Conservation (phyloP, 202 grass and related monocot species). For the Miscanthus sacchariflorus region DNA sequence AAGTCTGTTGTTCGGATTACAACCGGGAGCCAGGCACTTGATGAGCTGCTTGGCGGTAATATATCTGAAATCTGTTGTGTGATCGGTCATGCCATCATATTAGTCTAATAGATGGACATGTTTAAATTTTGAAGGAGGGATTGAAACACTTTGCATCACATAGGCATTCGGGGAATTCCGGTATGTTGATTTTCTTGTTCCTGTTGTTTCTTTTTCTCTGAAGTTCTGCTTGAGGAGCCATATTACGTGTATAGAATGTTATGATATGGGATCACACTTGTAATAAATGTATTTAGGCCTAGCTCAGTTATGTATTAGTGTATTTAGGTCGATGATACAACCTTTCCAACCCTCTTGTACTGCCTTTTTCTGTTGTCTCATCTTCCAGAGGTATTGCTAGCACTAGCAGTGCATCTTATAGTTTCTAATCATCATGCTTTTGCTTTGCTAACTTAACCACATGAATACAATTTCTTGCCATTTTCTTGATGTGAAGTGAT, state of each 20-base stretch:
- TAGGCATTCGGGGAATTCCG: conserved; percentile 97
- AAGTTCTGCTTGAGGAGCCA: not conserved
- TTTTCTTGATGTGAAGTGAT: not conserved
- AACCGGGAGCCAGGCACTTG: too few relatives aligned
- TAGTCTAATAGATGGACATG: not conserved
- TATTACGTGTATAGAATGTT: conserved; percentile 5
- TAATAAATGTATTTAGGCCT: conserved; percentile 1
- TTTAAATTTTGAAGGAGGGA: conserved; percentile 74
- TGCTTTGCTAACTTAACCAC: not conserved
- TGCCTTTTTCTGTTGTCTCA: not conserved
- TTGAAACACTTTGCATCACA: conserved; percentile 95
- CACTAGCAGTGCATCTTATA: not conserved
- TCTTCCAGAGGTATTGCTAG: not conserved
- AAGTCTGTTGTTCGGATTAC: too few relatives aligned
- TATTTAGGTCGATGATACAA: not conserved
- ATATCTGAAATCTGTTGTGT: too few relatives aligned
- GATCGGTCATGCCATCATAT: too few relatives aligned
- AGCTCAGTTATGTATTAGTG: not conserved
- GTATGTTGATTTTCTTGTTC: conserved; percentile 43
- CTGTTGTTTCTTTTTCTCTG: conserved; percentile 1
- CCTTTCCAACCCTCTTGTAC: not conserved
- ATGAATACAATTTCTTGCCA: too few relatives aligned
- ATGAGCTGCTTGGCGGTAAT: too few relatives aligned
- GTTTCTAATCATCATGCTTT: conserved; percentile 22
- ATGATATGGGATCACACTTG: not conserved